These are phyloP conservation scores for Russula emetica DNA, from an alignment of 768 basidiomycete genomes.

Conservation along the genomic window DNA sequence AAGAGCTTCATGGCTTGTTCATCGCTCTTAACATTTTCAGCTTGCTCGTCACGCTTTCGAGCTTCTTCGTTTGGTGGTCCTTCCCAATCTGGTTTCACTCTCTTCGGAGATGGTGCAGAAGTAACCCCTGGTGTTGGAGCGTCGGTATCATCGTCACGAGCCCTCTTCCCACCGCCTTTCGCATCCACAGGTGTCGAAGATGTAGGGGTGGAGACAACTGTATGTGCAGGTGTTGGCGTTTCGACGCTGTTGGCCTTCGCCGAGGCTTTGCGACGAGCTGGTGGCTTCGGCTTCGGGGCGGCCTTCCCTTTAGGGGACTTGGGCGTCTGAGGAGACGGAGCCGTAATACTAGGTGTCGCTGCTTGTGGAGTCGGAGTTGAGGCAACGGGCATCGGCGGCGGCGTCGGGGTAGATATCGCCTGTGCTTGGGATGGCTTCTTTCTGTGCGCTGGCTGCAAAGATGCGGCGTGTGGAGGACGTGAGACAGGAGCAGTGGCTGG, in stretches of 20 bases:
- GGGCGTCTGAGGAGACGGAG: slow-evolving; percentile 35
- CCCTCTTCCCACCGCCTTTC: slow-evolving; percentile 40
- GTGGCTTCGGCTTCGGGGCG: slow-evolving; percentile 43
- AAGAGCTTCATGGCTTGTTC: slow-evolving; percentile 63
- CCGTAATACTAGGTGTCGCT: slow-evolving; percentile 22
- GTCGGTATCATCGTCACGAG: slow-evolving; percentile 48
- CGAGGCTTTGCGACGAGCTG: slow-evolving; percentile 35
- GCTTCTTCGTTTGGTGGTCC: slow-evolving; percentile 46
- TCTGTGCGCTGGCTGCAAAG: slow-evolving; percentile 11
- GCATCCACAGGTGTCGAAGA: slow-evolving; percentile 27
- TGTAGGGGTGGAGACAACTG: slow-evolving; percentile 6
- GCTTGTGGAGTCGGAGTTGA: slow-evolving; percentile 26
- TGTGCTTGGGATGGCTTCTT: slow-evolving; percentile 21
- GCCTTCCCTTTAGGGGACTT: slow-evolving; percentile 67
- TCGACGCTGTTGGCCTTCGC: slow-evolving; percentile 26
- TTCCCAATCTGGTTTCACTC: slow-evolving; percentile 68
- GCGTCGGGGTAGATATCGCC: slow-evolving; percentile 19
- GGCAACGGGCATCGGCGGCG: slow-evolving; percentile 9
- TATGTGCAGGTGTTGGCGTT: slow-evolving; percentile 24
- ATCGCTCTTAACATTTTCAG: slow-evolving; percentile 49
- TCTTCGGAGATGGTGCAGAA: slow-evolving; percentile 68
- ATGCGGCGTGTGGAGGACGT: slow-evolving; percentile 5
- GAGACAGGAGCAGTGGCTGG: neutral
- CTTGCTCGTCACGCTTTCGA: slow-evolving; percentile 32
- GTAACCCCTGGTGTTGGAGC: slow-evolving; percentile 23